Percentiles rank a stretch among this genome's conserved stretches.
phyloP scores from a whole-genome alignment of 805 yeast genomes.

The Kurtzmaniella cleridarum region DNA sequence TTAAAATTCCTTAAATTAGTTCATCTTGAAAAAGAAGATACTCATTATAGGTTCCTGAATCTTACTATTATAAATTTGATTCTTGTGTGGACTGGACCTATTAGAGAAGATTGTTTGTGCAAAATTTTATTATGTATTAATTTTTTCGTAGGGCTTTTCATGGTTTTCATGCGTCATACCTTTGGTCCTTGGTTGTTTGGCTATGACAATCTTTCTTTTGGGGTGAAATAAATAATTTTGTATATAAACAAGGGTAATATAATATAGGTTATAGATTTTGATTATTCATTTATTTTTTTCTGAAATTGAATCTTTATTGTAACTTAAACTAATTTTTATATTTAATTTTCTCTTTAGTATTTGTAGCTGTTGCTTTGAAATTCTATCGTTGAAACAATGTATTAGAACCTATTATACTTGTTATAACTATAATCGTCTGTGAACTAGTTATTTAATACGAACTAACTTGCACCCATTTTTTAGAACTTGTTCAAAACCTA shows the following conservation, averaged over 20 bases:
- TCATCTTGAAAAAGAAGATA: slow-evolving; percentile 19
- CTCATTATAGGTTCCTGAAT: slow-evolving; percentile 49
- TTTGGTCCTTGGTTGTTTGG: slow-evolving; percentile 86
- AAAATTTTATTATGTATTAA: slow-evolving; percentile 55
- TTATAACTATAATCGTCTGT: too few relatives aligned
- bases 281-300: not conserved
- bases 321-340: too few relatives aligned
- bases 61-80: slow-evolving; percentile 82
- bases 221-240: slow-evolving; percentile 21
- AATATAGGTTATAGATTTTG: not conserved
- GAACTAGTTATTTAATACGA: too few relatives aligned
- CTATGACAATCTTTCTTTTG: slow-evolving; percentile 64
- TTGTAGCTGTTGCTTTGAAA: too few relatives aligned
- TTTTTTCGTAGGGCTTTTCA: slow-evolving; percentile 56
- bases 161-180: slow-evolving; percentile 72
- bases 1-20: slow-evolving; percentile 50
- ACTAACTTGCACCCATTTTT: too few relatives aligned
- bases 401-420: too few relatives aligned
- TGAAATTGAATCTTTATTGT: not conserved
- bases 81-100: slow-evolving; percentile 84
- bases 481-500: too few relatives aligned
- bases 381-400: too few relatives aligned
- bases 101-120: slow-evolving; percentile 78
- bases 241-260: not conserved
- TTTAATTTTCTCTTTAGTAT: too few relatives aligned